These are phyloP conservation scores for Geotrichum restrictum DNA, from an alignment of 1,139 yeast genomes.

Conservation along the genomic window DNA sequence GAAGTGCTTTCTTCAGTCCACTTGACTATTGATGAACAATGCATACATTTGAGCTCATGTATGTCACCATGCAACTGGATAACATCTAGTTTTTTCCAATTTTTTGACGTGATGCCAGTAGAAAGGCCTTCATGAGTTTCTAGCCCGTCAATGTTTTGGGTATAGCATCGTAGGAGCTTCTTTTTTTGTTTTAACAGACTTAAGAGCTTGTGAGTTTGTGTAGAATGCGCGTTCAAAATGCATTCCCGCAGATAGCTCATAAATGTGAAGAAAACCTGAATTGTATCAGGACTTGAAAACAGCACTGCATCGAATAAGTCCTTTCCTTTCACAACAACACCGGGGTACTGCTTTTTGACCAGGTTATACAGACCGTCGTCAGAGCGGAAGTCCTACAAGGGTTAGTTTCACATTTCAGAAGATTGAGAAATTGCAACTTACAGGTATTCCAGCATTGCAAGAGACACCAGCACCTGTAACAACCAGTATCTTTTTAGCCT, in stretches of 20 bases:
- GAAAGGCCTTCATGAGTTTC: slow-evolving; percentile 45
- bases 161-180: slow-evolving; percentile 75
- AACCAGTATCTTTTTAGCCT: slow-evolving; percentile 31
- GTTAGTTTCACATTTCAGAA: neutral
- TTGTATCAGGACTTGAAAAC: slow-evolving; percentile 63
- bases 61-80: slow-evolving; percentile 90
- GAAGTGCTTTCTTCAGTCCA: slow-evolving; percentile 58
- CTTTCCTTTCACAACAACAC: slow-evolving; percentile 67
- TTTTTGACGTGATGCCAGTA: slow-evolving; percentile 22
- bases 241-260: slow-evolving; percentile 69
- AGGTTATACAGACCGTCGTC: slow-evolving; percentile 75
- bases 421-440: slow-evolving; percentile 23
- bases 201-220: slow-evolving; percentile 78
- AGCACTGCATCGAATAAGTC: slow-evolving; percentile 85
- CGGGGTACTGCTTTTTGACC: slow-evolving; percentile 62
- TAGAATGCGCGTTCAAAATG: slow-evolving; percentile 66
- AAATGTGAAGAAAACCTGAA: slow-evolving; percentile 69
- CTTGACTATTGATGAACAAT: slow-evolving; percentile 54
- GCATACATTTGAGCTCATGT: slow-evolving; percentile 67
- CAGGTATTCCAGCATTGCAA: slow-evolving; percentile 91
- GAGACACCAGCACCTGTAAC: slow-evolving; percentile 95
- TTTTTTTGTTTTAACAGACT: slow-evolving; percentile 59
- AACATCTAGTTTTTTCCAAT: slow-evolving; percentile 50
- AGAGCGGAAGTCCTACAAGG: slow-evolving; percentile 68
- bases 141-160: slow-evolving; percentile 71